phyloP scores from a whole-genome alignment of 2,329 filamentous ascomycete genomes.

The Aspergillus unguis region DNA sequence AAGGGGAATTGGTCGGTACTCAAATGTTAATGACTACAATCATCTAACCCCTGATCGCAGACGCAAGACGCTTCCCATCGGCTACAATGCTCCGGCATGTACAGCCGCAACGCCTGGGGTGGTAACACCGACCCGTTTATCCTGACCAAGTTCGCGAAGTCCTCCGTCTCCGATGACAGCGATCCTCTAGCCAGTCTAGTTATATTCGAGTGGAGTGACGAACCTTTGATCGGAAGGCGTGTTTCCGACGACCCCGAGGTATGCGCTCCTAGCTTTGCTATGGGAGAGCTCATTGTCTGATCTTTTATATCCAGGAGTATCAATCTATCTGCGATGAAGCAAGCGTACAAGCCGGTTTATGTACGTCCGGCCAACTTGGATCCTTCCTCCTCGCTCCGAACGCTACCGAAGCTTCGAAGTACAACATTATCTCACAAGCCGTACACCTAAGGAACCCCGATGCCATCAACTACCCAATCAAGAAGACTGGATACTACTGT shows the following conservation, averaged over 20 bases:
- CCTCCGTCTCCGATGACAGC: slow-evolving; percentile 55
- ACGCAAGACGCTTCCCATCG: slow-evolving; percentile 72
- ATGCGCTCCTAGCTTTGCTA: slow-evolving; percentile 22
- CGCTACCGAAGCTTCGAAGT: slow-evolving; percentile 67
- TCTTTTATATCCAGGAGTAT: slow-evolving; percentile 43
- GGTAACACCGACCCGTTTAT: slow-evolving; percentile 87
- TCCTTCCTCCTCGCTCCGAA: slow-evolving; percentile 79
- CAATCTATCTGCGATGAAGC: slow-evolving; percentile 73
- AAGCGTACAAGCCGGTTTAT: slow-evolving; percentile 66
- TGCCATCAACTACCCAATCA: slow-evolving; percentile 75
- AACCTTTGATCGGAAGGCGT: slow-evolving; percentile 69
- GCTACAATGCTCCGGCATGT: slow-evolving; percentile 91
- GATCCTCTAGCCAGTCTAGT: slow-evolving; percentile 79
- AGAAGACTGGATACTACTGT: slow-evolving; percentile 94
- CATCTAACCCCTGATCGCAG: slow-evolving; percentile 43
- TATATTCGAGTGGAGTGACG: slow-evolving; percentile 93
- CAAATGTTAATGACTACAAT: neutral
- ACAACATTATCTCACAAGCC: slow-evolving; percentile 72
- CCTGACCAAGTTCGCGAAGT: slow-evolving; percentile 70
- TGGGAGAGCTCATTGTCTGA: slow-evolving; percentile 28
- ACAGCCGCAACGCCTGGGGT: slow-evolving; percentile 84
- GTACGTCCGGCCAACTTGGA: slow-evolving; percentile 73
- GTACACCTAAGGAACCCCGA: slow-evolving; percentile 73
- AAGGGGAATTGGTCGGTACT: slow-evolving; percentile 43
- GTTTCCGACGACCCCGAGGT: slow-evolving; percentile 56